Conservation (phyloP, 2,329 filamentous ascomycete genomes). For the Zymoseptoria tritici region DNA sequence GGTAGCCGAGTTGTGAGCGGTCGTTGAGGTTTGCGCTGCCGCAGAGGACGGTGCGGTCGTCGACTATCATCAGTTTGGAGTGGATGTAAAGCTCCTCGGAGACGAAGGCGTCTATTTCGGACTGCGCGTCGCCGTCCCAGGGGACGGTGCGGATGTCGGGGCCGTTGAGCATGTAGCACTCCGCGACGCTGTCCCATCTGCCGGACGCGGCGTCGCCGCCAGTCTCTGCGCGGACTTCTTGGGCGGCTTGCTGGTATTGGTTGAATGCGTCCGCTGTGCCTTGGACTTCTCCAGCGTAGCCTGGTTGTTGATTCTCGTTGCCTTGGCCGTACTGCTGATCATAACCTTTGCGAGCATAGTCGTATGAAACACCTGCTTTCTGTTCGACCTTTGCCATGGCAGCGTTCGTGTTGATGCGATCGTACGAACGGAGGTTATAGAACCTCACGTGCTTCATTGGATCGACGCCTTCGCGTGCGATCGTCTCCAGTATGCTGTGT, state of each 20-base stretch:
- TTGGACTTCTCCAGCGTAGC: constrained; percentile 21
- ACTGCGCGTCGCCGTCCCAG: constrained; percentile 47
- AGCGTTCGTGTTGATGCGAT: constrained; percentile 66
- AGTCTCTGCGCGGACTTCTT: constrained; percentile 41
- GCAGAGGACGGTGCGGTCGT: constrained; percentile 74
- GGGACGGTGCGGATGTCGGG: constrained; percentile 59
- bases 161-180: constrained; percentile 77
- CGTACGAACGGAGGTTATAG: constrained; percentile 78
- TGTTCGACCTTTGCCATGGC: constrained; percentile 56
- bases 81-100: constrained; percentile 58
- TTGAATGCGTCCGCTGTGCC: constrained; percentile 42
- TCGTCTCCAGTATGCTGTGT: constrained; percentile 66
- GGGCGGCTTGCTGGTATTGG: constrained; percentile 65
- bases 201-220: constrained; percentile 37
- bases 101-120: constrained; percentile 56
- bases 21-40: constrained; percentile 67
- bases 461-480: constrained; percentile 59
- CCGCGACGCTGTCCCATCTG: constrained; percentile 68
- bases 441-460: constrained; percentile 70
- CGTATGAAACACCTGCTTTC: constrained; percentile 59
- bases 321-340: constrained; percentile 29
- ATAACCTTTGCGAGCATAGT: constrained; percentile 56
- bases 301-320: constrained; percentile 25
- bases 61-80: constrained; percentile 69
- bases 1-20: constrained; percentile 69